phyloP scores from a whole-genome alignment of 169 alveolate genomes.

The Hepatocystis sp. region DNA sequence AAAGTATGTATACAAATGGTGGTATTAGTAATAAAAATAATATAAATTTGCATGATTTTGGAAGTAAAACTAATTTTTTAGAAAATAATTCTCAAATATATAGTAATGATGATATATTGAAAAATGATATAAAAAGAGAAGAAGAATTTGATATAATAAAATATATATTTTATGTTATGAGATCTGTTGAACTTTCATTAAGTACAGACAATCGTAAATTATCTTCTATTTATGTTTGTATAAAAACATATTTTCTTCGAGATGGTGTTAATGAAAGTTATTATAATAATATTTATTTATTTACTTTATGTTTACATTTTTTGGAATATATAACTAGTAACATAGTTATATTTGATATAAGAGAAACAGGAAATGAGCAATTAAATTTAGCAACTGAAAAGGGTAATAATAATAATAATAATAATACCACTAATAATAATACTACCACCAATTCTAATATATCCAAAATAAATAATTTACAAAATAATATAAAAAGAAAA shows the following conservation, averaged over 20 bases:
- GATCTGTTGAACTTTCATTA: constrained; percentile 67
- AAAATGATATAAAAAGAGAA: constrained; percentile 54
- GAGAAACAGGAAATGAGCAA: constrained; percentile 54
- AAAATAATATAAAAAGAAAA: constrained; percentile 55
- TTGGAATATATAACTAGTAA: constrained; percentile 75
- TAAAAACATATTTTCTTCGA: constrained; percentile 68
- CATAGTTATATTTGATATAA: constrained; percentile 64
- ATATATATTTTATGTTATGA: constrained; percentile 62
- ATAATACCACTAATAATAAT: too few relatives aligned
- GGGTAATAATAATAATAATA: neutral
- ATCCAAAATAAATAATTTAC: constrained; percentile 24
- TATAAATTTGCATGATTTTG: constrained; percentile 17
- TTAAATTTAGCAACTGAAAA: constrained; percentile 25
- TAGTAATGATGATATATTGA: constrained; percentile 58
- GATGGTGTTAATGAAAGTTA: constrained; percentile 70
- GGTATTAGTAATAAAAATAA: constrained; percentile 12
- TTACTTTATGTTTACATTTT: constrained; percentile 73
- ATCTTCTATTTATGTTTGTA: constrained; percentile 59
- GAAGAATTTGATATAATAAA: constrained; percentile 73
- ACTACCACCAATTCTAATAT: constrained; percentile 1
- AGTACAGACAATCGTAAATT: constrained; percentile 72
- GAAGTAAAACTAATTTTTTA: constrained; percentile 36
- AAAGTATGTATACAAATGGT: constrained; percentile 21
- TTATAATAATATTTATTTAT: constrained; percentile 67
- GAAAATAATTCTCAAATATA: constrained; percentile 49